Base-by-base conservation (phyloP, 2,329 filamentous ascomycete genomes). In the Calonectria naviculata region DNA sequence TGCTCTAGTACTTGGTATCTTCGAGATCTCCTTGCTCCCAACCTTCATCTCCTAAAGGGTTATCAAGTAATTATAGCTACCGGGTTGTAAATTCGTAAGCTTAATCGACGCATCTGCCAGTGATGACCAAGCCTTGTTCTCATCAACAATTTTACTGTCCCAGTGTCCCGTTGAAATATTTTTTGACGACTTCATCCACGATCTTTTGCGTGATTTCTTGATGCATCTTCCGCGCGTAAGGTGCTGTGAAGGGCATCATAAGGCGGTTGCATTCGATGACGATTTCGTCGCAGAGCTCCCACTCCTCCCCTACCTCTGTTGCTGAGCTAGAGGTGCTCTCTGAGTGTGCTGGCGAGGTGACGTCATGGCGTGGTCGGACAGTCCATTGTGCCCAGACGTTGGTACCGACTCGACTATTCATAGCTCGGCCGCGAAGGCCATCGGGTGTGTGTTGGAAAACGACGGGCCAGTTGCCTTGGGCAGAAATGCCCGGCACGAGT, bases 361-460 rank as follows among this genome's bases (percentile, higher is more conserved):
- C 54, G n/a, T 54, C 36, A 12, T 26, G 54, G 4, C 70, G 74
- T 62, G 38, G 65, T 21, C 70, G 73, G 44, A 80, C 76, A 36
- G 68, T 71, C 69, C 78, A 80, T 65, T 78, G 76, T 38, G 68
- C 83, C 81, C 85, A 82, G 15, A 78, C 54, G 5, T 60, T 79
- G 24, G 86, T 84, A 44, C 84, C 84, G 21, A 78, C 83, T 3
- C 80, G 76, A 5, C 84, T 83, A 44, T 84, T 78, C 49, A 82
- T 38, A 31, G 64, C 85, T 41, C 85, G 79, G 65, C 81, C 81
- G 15, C 84, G 80, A 46, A 85, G 77, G 38, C 85, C 85, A 47
- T 78, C 74, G 17, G 78, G 77, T 24, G 84, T 81, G 68, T 76
- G 80, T 74, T 86, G 85, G 70, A 86, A 85, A n/a, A 84, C 80